Evolutionary conservation across 2,329 filamentous ascomycete species (phyloP).

Genomic region (Passalora sequoiae): DNA sequence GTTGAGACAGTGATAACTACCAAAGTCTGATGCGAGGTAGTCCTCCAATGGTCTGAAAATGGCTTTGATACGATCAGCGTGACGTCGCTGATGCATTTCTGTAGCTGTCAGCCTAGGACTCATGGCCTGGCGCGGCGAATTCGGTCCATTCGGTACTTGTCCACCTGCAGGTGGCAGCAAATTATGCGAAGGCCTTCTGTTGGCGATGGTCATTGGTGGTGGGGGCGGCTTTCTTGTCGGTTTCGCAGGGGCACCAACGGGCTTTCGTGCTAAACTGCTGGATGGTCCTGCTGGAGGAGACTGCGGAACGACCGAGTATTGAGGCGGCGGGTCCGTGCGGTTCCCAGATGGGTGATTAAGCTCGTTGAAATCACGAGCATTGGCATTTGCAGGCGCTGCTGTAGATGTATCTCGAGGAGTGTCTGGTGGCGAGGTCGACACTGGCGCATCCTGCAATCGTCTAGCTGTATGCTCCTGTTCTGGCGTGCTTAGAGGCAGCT

Average conservation of each 20-base stretch:
- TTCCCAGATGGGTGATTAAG: conserved; percentile 25
- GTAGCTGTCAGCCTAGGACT: conserved; percentile 26
- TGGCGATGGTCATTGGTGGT: conserved; percentile 25
- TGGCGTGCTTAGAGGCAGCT: conserved; percentile 4
- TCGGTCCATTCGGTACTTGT: conserved; percentile 18
- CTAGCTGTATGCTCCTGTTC: conserved; percentile 7
- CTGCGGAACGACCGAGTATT: conserved; percentile 4
- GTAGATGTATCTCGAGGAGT: conserved; percentile 8
- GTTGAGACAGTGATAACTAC: conserved; percentile 68
- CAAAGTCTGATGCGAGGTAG: conserved; percentile 66
- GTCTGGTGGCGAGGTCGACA: conserved; percentile 26
- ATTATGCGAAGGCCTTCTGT: conserved; percentile 22
- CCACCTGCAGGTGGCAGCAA: conserved; percentile 17
- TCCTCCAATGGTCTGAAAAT: conserved; percentile 75
- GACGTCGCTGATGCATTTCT: conserved; percentile 26
- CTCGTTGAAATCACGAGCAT: conserved; percentile 24
- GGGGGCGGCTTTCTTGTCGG: conserved; percentile 33
- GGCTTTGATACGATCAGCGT: conserved; percentile 44
- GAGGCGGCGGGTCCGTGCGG: conserved; percentile 24
- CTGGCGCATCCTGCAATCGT: conserved; percentile 20
- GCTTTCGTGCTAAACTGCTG: conserved; percentile 20
- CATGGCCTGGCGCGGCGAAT: conserved; percentile 21
- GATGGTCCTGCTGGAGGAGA: conserved; percentile 9
- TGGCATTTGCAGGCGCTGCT: conserved; percentile 17
- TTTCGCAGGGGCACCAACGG: conserved; percentile 22